Base-by-base conservation (phyloP, 1,284 basidiomycete species). In the Rhodotorula glutinis region DNA sequence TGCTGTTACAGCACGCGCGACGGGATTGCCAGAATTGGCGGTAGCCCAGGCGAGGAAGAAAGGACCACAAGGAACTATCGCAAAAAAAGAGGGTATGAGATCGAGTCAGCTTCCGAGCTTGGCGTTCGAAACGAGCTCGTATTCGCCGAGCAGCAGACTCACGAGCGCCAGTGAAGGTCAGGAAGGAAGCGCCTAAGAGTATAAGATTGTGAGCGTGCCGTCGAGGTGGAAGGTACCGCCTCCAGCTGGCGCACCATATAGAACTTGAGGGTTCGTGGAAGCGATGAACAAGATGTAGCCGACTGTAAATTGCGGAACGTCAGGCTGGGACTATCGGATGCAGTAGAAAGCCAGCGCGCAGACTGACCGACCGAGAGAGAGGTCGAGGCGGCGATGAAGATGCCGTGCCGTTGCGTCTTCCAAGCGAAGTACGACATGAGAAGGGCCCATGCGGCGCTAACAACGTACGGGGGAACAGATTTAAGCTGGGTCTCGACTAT, bases 261-360 rank as follows among this genome's bases (percentile, higher is more conserved):
- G 69, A 3, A 68, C 62, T 10, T 70, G 59, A 8, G 60, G 60
- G 44, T 68, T 62, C 25, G 38, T 46, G 2, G 49, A 49, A 1
- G 65, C 63, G 27, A 73, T 52, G 60, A 75, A 74, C 53, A 74
- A 68, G 43, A 69, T 69, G 63, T 72, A 74, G 16, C 72, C 69
- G 51, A 60, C 40, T 44, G 14, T 16, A 21, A 5, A 16, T 10
- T 11, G 7, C 5, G 4, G 14, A 21, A 44, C 8, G 43, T 44
- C 43, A 44, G 43, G 5, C 5, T 38, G 7, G 11, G 33, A 44
- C 21, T 44, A 4, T 16, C 21, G 43, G 11, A 52, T 21, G 47
- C 59, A 30, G 29, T 40, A 46, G 47, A 29, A 57, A n/a, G n/a
- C n/a, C n/a, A n/a, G n/a, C n/a, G 53, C 58, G 41, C 33, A 1